phyloP scores from a whole-genome alignment of 1,284 basidiomycete genomes.

The Cronartium ribicola region DNA sequence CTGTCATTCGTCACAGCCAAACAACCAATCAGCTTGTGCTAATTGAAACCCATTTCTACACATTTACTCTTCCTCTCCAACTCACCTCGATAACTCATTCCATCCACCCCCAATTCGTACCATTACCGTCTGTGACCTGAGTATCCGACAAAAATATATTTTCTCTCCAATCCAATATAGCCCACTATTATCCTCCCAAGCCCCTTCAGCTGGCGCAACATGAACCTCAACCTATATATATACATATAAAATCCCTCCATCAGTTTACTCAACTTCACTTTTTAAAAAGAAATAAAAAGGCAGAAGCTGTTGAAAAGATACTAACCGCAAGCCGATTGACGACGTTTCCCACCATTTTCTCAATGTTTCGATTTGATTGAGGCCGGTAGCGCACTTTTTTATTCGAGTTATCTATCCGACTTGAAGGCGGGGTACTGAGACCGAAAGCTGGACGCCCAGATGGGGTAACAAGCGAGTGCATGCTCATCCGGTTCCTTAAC shows the following conservation, averaged over 20 bases:
- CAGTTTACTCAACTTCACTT: background rate
- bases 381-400: slow-evolving; percentile 22
- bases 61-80: background rate
- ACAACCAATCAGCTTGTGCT: background rate
- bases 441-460: background rate
- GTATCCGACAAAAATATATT: slow-evolving; percentile 44
- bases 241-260: background rate
- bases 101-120: slow-evolving; percentile 51
- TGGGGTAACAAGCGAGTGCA: background rate
- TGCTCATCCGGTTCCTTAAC: background rate
- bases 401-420: slow-evolving; percentile 1
- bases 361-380: slow-evolving; percentile 39
- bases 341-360: slow-evolving; percentile 36
- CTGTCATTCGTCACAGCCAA: background rate
- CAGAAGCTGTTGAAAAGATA: background rate
- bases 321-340: slow-evolving; percentile 35
- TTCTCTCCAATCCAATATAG: slow-evolving; percentile 42
- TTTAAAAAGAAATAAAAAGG: background rate
- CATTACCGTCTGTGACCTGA: slow-evolving; percentile 50
- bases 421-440: background rate
- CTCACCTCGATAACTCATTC: slow-evolving; percentile 49
- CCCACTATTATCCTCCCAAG: slow-evolving; percentile 42
- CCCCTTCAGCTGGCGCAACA: slow-evolving; percentile 30
- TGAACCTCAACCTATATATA: slow-evolving; percentile 22
- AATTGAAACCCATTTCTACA: background rate